A percentile compares a stretch with the other conserved stretches of the same genome.
These are phyloP conservation scores for Suzukiozyma palmioleophila DNA, from an alignment of 1,139 yeast genomes.

Conservation along the genomic window DNA sequence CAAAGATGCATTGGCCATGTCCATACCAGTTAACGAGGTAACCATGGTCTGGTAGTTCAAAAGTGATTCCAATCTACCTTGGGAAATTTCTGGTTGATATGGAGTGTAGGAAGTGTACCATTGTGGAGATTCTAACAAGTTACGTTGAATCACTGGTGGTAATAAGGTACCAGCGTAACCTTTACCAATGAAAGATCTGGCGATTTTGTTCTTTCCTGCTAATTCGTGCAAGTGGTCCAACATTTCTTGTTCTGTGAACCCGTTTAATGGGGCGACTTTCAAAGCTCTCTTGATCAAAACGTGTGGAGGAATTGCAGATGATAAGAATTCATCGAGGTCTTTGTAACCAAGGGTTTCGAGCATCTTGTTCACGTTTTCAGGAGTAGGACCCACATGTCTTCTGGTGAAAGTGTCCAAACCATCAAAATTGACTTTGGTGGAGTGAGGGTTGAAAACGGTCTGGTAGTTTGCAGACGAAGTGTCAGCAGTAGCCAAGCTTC, in stretches of 20 bases:
- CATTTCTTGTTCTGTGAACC: conserved; percentile 81
- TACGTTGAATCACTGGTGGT: conserved; percentile 92
- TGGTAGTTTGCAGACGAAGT: conserved; percentile 44
- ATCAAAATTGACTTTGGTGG: conserved; percentile 22
- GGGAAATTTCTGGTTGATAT: conserved; percentile 96
- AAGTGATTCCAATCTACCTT: conserved; percentile 88
- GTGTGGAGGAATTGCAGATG: conserved; percentile 71
- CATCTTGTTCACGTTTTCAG: conserved; percentile 61
- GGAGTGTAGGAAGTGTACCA: conserved; percentile 99
- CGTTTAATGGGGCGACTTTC: conserved; percentile 58
- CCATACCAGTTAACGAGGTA: conserved; percentile 85
- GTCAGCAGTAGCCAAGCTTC: conserved; percentile 28
- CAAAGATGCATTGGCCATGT: conserved; percentile 88
- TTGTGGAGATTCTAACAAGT: conserved; percentile 87
- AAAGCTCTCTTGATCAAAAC: conserved; percentile 67
- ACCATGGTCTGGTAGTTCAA: conserved; percentile 89
- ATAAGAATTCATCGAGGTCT: conserved; percentile 67
- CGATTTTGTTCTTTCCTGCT: conserved; percentile 69
- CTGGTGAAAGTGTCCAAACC: conserved; percentile 79
- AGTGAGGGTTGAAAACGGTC: conserved; percentile 35
- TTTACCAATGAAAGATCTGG: conserved; percentile 80
- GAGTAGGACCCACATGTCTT: conserved; percentile 87
- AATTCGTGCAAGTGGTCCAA: conserved; percentile 59
- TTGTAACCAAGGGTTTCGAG: conserved; percentile 59
- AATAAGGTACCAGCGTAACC: conserved; percentile 89